These are phyloP conservation scores for Neltuma alba DNA, from an alignment of 306 rosid species.

Conservation along the genomic window DNA sequence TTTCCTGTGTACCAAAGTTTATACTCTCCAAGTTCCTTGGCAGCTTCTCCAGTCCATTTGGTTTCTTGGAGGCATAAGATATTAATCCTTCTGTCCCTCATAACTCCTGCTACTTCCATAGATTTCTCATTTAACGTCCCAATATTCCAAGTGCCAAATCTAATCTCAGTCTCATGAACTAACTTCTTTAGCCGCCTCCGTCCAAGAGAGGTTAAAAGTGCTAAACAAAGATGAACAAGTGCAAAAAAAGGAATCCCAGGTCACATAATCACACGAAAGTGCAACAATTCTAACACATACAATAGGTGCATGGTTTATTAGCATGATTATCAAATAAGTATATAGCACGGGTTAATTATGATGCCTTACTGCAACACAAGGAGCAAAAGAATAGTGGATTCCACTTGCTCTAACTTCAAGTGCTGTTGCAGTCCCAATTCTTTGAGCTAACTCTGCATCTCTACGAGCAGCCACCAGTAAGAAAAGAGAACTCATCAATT, in stretches of 20 bases:
- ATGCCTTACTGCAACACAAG: conserved; percentile 84
- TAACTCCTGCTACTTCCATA: too few species aligned
- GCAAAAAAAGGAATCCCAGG: background rate
- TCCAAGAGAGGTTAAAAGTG: too few species aligned
- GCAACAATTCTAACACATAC: background rate
- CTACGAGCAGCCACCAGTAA: conserved; percentile 41
- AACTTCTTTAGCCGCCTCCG: too few species aligned
- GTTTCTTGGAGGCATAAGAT: too few species aligned
- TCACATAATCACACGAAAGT: background rate
- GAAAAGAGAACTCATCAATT: conserved; percentile 1
- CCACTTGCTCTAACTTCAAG: conserved; percentile 90
- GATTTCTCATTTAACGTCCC: too few species aligned
- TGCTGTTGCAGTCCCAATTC: conserved; percentile 86
- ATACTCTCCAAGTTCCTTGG: too few species aligned
- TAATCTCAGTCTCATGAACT: too few species aligned
- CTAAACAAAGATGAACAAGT: background rate
- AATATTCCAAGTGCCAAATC: too few species aligned
- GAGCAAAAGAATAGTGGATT: conserved; percentile 69
- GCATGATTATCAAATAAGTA: background rate
- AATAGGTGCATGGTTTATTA: background rate
- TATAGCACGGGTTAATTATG: background rate
- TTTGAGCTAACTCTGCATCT: conserved; percentile 76
- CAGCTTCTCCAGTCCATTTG: too few species aligned
- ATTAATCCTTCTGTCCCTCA: too few species aligned
- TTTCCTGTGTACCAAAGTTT: too few species aligned